A percentile compares a stretch with the other conserved stretches of the same genome.
Conservation (phyloP, 495 filamentous ascomycete genomes). For the Cercophora newfieldiana region DNA sequence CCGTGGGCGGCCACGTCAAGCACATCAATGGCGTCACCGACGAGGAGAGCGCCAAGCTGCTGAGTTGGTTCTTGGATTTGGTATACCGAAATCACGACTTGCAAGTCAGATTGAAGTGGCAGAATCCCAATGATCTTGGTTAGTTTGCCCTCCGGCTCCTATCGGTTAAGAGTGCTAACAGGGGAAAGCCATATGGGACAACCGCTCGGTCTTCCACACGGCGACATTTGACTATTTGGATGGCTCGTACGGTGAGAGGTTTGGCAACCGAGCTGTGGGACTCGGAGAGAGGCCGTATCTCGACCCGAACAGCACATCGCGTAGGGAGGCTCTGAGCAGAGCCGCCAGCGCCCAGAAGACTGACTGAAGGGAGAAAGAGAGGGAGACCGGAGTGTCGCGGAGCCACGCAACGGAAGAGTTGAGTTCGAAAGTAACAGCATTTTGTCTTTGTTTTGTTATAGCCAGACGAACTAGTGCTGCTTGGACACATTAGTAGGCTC, state of each 20-base stretch:
- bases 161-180: neutral
- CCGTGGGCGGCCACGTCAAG: slow-evolving; percentile 60
- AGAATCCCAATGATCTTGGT: slow-evolving; percentile 59
- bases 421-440: too few relatives aligned
- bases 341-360: neutral
- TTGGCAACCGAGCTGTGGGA: slow-evolving; percentile 62
- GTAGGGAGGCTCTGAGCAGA: slow-evolving; percentile 52
- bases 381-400: neutral
- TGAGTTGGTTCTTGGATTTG: slow-evolving; percentile 59
- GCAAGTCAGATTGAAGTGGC: slow-evolving; percentile 68
- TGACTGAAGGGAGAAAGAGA: neutral
- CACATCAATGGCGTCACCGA: slow-evolving; percentile 66
- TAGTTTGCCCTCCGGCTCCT: neutral
- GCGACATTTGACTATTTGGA: slow-evolving; percentile 67
- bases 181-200: slow-evolving; percentile 71
- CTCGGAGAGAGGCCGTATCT: slow-evolving; percentile 68
- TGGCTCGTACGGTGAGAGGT: slow-evolving; percentile 53
- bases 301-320: slow-evolving; percentile 57
- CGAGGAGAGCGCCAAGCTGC: slow-evolving; percentile 59
- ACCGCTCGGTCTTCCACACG: slow-evolving; percentile 65
- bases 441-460: too few relatives aligned
- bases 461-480: too few relatives aligned
- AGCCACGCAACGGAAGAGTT: too few relatives aligned
- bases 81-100: slow-evolving; percentile 74
- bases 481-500: too few relatives aligned